phyloP scores from a whole-genome alignment of 2,329 filamentous ascomycete species.

The Cercospora brassicicola region DNA sequence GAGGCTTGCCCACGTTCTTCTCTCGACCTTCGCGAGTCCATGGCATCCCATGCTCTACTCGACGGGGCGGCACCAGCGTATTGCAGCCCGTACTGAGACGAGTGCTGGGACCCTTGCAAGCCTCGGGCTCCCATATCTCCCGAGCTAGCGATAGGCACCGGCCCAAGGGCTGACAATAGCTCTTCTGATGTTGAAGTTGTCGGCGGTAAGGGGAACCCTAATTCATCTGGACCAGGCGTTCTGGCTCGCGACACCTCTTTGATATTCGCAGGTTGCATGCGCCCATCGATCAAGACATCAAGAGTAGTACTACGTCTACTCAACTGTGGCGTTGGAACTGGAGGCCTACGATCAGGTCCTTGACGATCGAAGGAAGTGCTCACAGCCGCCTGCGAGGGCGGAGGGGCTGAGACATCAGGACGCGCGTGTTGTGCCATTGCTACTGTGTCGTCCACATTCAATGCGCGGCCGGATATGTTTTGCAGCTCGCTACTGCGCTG shows the following conservation, averaged over 20 bases:
- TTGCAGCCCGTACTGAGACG: not conserved
- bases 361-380: not conserved
- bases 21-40: not conserved
- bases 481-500: not conserved
- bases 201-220: constrained; percentile 23
- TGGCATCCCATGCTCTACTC: not conserved
- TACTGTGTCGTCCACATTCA: not conserved
- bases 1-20: not conserved
- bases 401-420: not conserved
- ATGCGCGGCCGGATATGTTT: not conserved
- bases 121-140: not conserved
- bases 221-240: constrained; percentile 22
- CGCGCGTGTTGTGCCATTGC: not conserved
- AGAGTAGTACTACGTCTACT: not conserved
- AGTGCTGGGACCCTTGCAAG: not conserved
- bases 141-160: constrained; percentile 15
- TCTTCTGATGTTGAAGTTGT: constrained; percentile 29
- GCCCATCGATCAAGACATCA: constrained; percentile 16
- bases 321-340: not conserved
- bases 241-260: constrained; percentile 21
- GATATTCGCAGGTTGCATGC: constrained; percentile 19
- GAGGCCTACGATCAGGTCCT: not conserved
- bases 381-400: not conserved
- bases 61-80: not conserved
- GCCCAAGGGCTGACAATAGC: constrained; percentile 27